Evolutionary conservation across 306 rosid genomes (phyloP).

Genomic region (Vachellia pachyceras): DNA sequence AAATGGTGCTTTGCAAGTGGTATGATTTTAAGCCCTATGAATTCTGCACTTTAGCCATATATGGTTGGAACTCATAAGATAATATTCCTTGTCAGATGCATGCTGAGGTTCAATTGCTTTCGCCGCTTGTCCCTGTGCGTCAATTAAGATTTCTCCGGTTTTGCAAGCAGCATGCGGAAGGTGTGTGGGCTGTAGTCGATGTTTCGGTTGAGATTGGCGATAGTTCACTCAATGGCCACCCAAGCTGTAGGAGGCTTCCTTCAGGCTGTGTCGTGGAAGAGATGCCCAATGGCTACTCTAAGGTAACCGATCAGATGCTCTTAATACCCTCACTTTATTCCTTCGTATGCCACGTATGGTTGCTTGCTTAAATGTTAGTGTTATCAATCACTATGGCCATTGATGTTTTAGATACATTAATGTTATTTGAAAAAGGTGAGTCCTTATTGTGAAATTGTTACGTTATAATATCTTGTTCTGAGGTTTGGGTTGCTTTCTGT

Average conservation of each 20-base stretch:
- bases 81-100: conserved; percentile 57
- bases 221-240: conserved; percentile 38
- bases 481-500: conserved; percentile 43
- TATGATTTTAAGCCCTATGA: conserved; percentile 37
- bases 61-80: conserved; percentile 17
- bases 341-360: conserved; percentile 9
- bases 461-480: conserved; percentile 39
- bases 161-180: conserved; percentile 75
- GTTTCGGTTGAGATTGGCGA: conserved; percentile 62
- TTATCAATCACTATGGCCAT: neutral
- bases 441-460: conserved; percentile 34
- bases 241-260: conserved; percentile 76
- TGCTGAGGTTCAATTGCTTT: conserved; percentile 81
- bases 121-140: conserved; percentile 84
- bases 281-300: conserved; percentile 70
- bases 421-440: conserved; percentile 59
- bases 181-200: conserved; percentile 84
- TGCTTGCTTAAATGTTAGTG: conserved; percentile 1
- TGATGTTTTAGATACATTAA: neutral
- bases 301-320: conserved; percentile 48
- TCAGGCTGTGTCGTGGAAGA: conserved; percentile 90
- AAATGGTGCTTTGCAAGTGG: conserved; percentile 78
- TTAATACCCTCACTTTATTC: neutral
- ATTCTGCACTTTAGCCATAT: neutral
- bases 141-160: conserved; percentile 69